Evolutionary conservation across 257 asterid species (phyloP), one percentile per base, ranked within the genome.

Genomic region (Ajuga chamaepitys): DNA sequence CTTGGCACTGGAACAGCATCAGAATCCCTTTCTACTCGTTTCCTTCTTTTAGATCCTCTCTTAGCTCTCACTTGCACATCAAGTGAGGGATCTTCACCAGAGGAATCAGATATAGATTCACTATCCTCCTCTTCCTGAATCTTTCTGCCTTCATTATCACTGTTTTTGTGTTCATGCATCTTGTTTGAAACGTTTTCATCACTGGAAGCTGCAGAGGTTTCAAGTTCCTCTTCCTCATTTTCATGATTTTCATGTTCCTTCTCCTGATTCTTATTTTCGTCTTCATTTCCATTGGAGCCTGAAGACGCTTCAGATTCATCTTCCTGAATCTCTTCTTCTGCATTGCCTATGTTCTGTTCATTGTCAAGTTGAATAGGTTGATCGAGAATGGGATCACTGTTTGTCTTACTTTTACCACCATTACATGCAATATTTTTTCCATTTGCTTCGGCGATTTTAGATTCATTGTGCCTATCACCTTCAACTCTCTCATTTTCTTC

Each of bases 91-190:
- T 66, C 80, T 24, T 65, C 57, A 28, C 28, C 51, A 34, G 41
- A 20, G 58, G 81, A 45, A 42, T 70, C 63, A 64, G 80, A 75
- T 46, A 70, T 47, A 64, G 64, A 52, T 77, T 78, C 77, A 59
- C 17, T n/a, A n/a, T n/a, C 24, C 22, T 41, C 66, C 38, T 73
- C 67, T 69, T 64, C 84, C 63, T 56, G 55, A 67, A 40, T 68
- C 44, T 64, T 50, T 55, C 73, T 74, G 59, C 72, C 77, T 68
- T 74, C 76, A 26, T 24, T 46, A 72, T 21, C 35, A 42, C 58
- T 12, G 28, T 16, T 14, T 26, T 61, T 38, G 4, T 35, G 42
- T 51, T 67, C 70, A 35, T 51, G 66, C 46, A 35, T 70, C 46
- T 56, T 62, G 4, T 5, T 7, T n/a, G 53, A 37, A 42, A 51